phyloP scores from a whole-genome alignment of 2,329 filamentous ascomycete genomes.

The Elsinoe ampelina region DNA sequence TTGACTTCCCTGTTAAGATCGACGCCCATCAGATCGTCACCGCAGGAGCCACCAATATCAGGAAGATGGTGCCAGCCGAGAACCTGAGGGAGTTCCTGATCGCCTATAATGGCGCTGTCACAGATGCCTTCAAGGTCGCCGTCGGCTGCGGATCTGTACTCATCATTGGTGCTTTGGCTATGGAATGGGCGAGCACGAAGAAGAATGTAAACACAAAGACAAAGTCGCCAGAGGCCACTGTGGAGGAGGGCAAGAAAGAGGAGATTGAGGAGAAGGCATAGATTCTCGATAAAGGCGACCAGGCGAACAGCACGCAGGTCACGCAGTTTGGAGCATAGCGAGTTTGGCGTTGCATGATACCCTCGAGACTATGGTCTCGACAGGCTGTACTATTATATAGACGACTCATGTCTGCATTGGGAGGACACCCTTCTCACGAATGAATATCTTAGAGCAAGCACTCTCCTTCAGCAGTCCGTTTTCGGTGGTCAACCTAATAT shows the following conservation, averaged over 20 bases:
- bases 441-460: neutral
- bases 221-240: slow-evolving; percentile 5
- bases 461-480: too few relatives aligned
- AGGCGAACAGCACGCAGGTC: neutral
- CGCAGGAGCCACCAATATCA: slow-evolving; percentile 51
- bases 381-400: neutral
- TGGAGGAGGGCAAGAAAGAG: slow-evolving; percentile 8
- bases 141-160: slow-evolving; percentile 45
- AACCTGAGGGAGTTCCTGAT: slow-evolving; percentile 46
- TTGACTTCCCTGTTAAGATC: slow-evolving; percentile 23
- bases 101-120: slow-evolving; percentile 56
- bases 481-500: too few relatives aligned
- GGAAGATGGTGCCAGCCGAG: slow-evolving; percentile 41
- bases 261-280: slow-evolving; percentile 8
- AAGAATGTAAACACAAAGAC: slow-evolving; percentile 32
- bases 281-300: neutral
- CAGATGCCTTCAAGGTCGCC: slow-evolving; percentile 50
- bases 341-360: neutral
- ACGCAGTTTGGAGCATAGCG: neutral
- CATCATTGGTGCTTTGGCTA: slow-evolving; percentile 45
- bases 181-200: slow-evolving; percentile 62
- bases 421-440: neutral
- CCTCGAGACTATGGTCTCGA: neutral
- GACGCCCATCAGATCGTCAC: slow-evolving; percentile 34
- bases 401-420: neutral